Evolutionary conservation across 305 asterid species (phyloP).

Genomic region (Withania somnifera): DNA sequence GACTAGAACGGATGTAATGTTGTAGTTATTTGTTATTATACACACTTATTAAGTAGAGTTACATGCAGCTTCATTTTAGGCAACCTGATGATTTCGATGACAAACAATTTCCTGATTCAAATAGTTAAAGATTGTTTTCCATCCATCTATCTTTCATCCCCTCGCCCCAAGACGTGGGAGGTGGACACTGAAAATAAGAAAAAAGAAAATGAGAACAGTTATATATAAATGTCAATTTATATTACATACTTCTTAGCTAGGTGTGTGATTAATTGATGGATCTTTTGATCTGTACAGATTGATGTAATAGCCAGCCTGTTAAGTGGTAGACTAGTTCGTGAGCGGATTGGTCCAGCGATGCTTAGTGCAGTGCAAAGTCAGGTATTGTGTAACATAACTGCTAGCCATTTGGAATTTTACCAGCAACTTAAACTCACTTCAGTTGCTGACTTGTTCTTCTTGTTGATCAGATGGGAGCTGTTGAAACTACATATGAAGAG

Average conservation of each 20-base stretch:
- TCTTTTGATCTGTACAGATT: constrained; percentile 37
- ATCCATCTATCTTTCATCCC: neutral
- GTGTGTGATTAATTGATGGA: neutral
- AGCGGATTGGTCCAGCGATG: constrained; percentile 97
- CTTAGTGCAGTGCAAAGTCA: constrained; percentile 97
- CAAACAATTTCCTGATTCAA: neutral
- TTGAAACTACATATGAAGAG: constrained; percentile 68
- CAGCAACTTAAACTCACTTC: neutral
- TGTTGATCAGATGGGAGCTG: constrained; percentile 81
- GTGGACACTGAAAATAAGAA: neutral
- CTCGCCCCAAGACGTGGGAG: neutral
- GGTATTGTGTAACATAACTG: constrained; percentile 25
- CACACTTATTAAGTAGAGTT: neutral
- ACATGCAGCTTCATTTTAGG: neutral
- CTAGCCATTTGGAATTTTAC: neutral
- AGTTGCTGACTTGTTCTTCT: neutral
- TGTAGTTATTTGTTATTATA: no score
- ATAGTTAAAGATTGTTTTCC: neutral
- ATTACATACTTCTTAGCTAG: neutral
- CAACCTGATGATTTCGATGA: neutral
- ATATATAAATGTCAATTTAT: neutral
- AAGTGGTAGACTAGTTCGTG: constrained; percentile 97
- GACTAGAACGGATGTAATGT: no score
- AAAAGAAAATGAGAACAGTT: neutral
- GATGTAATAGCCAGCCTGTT: constrained; percentile 90